phyloP scores from a whole-genome alignment of 2,329 filamentous ascomycete species.

The Apiospora pterosperma region DNA sequence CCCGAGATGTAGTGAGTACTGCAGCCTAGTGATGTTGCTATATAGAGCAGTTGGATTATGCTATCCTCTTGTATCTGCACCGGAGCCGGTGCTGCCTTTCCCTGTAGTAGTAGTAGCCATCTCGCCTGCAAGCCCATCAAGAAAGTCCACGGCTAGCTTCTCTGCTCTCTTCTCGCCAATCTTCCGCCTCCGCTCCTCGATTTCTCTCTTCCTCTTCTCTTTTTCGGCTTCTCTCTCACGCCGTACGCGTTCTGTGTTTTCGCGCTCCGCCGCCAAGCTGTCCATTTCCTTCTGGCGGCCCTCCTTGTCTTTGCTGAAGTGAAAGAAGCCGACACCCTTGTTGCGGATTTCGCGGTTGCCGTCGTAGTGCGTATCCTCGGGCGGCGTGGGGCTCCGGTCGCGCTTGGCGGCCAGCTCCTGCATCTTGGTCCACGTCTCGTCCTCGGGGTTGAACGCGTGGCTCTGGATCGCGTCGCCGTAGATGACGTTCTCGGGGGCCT shows the following conservation, averaged over 20 bases:
- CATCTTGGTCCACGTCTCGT: conserved; percentile 62
- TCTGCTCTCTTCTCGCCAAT: conserved; percentile 52
- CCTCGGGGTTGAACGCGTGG: conserved; percentile 76
- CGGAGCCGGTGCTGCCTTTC: not conserved
- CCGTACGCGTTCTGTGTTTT: conserved; percentile 64
- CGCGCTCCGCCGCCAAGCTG: conserved; percentile 62
- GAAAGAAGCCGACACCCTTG: conserved; percentile 89
- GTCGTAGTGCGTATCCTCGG: conserved; percentile 80
- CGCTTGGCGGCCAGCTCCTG: conserved; percentile 72
- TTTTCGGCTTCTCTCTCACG: conserved; percentile 52
- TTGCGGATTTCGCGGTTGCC: conserved; percentile 77
- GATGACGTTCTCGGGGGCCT: conserved; percentile 68
- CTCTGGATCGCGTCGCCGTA: conserved; percentile 83
- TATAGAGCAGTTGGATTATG: not conserved
- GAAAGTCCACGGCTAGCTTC: conserved; percentile 32
- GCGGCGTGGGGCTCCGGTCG: conserved; percentile 77
- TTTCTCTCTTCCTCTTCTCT: conserved; percentile 55
- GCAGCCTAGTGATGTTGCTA: not conserved
- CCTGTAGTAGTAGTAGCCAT: conserved; percentile 9
- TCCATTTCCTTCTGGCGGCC: conserved; percentile 69
- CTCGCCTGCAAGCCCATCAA: conserved; percentile 31
- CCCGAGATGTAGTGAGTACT: not conserved
- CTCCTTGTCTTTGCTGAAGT: conserved; percentile 74
- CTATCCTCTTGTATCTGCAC: not conserved
- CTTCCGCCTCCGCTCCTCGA: conserved; percentile 61